Evolutionary conservation across 495 filamentous ascomycete species (phyloP), one percentile per base, ranked within the genome.

Genomic region (Saxophila tyrrhenica): DNA sequence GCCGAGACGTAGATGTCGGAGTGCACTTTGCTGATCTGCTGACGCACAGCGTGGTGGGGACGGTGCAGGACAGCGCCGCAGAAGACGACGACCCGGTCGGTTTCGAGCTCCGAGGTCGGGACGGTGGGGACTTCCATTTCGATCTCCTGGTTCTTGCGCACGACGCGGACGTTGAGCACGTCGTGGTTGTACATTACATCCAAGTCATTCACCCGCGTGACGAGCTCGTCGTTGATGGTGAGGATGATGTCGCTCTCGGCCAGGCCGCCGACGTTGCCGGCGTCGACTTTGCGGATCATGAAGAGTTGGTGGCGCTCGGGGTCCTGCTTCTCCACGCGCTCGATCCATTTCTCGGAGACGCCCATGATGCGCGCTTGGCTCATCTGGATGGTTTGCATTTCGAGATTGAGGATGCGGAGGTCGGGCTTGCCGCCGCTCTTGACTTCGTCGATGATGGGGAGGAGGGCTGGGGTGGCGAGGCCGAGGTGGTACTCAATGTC

Each of bases 401-500:
- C 92, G 66, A 95, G 84, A 56, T 89, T 89, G 48, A 99, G 69
- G 69, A 97, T 95, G 17, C 89, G 79, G 20, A 97, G 72, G 54
- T 84, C 84, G 0, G 92, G 94, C 38, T 76, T 78, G 48, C 79
- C 70, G 42, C 87, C 90, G 52, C 84, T 70, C 66, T 89, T 86
- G 58, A 99, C 86, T 68, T 94, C 83, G 21, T 81, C 76, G 21
- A 92, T 75, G 24, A 97, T 83, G 1, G 89, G 90, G 0, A 96
- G 76, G 11, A 99, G 68, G 1, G 86, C 87, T 0, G 90, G 90
- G 0, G 91, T 94, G 20, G 88, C 83, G 16, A 97, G 78, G 23
- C 94, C 92, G 16, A 99, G 83, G 64, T 99, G 91, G 63, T 99
- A 99, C 64, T 99, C 92, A 25, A 94, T 85, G 61, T 97, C 92